Evolutionary conservation across 768 basidiomycete genomes (phyloP).

Genomic region (Saitozyma podzolica): DNA sequence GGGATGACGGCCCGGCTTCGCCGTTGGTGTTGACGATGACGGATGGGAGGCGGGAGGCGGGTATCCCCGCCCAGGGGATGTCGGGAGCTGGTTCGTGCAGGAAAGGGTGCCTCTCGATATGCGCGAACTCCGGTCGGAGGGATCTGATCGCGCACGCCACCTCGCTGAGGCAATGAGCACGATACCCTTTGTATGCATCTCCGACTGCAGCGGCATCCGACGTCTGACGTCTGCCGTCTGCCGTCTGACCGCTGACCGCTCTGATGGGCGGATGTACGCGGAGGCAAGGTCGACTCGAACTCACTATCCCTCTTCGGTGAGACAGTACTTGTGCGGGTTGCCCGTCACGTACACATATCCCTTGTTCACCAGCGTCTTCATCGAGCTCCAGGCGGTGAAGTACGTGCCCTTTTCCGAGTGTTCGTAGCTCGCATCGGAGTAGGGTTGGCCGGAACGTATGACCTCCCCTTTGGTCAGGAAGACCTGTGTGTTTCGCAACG

Average conservation of each 20-base stretch:
- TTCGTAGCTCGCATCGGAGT: conserved; percentile 38
- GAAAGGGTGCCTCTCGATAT: conserved; percentile 31
- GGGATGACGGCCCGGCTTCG: too few relatives aligned
- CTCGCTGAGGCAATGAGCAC: conserved; percentile 19
- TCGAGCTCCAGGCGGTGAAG: conserved; percentile 44
- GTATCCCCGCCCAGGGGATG: background rate
- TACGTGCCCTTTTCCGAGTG: conserved; percentile 39
- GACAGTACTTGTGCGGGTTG: conserved; percentile 43
- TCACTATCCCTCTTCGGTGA: conserved; percentile 49
- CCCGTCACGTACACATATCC: conserved; percentile 46
- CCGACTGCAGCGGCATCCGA: background rate
- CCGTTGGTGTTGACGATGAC: too few relatives aligned
- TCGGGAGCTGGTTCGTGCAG: conserved; percentile 14
- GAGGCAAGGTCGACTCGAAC: conserved; percentile 8
- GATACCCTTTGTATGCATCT: background rate
- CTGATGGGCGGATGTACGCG: background rate
- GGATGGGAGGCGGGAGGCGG: too few relatives aligned
- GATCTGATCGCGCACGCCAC: conserved; percentile 33
- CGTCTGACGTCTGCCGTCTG: too few relatives aligned
- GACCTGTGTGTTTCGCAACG: conserved; percentile 31
- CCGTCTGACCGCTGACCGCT: too few relatives aligned
- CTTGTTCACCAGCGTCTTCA: conserved; percentile 43
- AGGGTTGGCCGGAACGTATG: conserved; percentile 32
- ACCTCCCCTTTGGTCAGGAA: conserved; percentile 45
- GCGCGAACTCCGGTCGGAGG: conserved; percentile 25